A percentile compares a stretch with the other conserved stretches of the same genome.
Conservation (phyloP, 2,329 filamentous ascomycete species). For the Cordyceps cateniannulata region DNA sequence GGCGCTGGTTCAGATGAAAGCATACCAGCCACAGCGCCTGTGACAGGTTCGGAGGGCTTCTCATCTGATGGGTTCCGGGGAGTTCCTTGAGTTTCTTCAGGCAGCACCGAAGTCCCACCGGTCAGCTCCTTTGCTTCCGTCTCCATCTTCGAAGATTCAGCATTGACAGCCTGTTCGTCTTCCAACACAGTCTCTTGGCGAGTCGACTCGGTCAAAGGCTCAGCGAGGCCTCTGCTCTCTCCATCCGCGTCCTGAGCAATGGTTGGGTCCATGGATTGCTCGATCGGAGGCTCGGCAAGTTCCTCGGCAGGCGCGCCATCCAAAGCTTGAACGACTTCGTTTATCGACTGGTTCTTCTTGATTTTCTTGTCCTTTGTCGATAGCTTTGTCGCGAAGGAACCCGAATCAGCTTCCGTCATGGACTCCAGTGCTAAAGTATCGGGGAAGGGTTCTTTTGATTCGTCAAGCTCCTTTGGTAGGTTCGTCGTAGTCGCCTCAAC, state of each 20-base stretch:
- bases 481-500: neutral
- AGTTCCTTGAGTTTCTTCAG: neutral
- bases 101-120: neutral
- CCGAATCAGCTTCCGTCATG: neutral
- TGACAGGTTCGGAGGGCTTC: neutral
- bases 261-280: neutral
- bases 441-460: neutral
- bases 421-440: neutral
- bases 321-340: conserved; percentile 2
- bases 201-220: conserved; percentile 15
- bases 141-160: conserved; percentile 15
- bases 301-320: neutral
- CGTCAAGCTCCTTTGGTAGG: neutral
- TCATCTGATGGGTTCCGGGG: neutral
- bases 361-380: conserved; percentile 27
- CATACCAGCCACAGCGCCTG: neutral
- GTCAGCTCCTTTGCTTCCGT: conserved; percentile 16
- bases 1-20: neutral
- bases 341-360: conserved; percentile 21
- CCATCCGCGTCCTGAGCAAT: conserved; percentile 4
- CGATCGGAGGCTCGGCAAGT: neutral
- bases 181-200: conserved; percentile 12
- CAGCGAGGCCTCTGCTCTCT: neutral
- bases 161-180: neutral
- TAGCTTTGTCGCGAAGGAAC: neutral